Evolutionary conservation across 2,329 filamentous ascomycete genomes (phyloP), one percentile per base, ranked within the genome.

Genomic region (Fonsecaea multimorphosa): DNA sequence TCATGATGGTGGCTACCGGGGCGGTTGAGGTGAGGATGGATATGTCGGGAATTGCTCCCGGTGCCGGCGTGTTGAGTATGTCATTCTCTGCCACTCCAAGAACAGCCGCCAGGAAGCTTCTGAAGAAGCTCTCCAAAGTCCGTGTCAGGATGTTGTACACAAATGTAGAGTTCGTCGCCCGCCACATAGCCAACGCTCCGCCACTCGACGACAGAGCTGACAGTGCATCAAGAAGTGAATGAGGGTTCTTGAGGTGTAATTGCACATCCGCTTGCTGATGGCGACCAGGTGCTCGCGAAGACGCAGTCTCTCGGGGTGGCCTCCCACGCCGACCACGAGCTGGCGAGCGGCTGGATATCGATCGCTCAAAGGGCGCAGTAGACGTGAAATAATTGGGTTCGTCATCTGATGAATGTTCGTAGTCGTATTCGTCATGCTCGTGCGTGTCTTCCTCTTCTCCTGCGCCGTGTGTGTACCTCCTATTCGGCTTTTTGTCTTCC

Each of bases 151-250:
- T 87, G 0, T 89, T 91, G 79, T 98, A 97, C 57, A 98, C 83
- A 74, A 98, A 99, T 1, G 93, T 96, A 14, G 91, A 88, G 76
- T 98, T 98, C 40, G 93, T 92, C 8, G 90, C 86, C 77, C 97
- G 97, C 93, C 94, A 99, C 4, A 97, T 89, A 3, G 95, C 95
- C 84, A 93, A 93, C 0, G 89, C 89, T 38, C 93, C 92, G 76
- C 96, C 94, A 72, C 91, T 94, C 55, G 89, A 85, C 91, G 95
- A 98, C 22, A 98, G 81, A 75, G 96, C 91, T 6, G 89, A 89
- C 66, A 99, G 86, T 2, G 95, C 92, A 71, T 97, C 92, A 72
- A 93, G 86, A 64, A 98, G 83, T 0, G 93, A 94, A 75, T 94
- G 91, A 11, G 91, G 83, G 65, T 89, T 88, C 70, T 89, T 89